These are phyloP conservation scores for Lathyrus tuberosus DNA, from an alignment of 306 rosid species.

Conservation along the genomic window DNA sequence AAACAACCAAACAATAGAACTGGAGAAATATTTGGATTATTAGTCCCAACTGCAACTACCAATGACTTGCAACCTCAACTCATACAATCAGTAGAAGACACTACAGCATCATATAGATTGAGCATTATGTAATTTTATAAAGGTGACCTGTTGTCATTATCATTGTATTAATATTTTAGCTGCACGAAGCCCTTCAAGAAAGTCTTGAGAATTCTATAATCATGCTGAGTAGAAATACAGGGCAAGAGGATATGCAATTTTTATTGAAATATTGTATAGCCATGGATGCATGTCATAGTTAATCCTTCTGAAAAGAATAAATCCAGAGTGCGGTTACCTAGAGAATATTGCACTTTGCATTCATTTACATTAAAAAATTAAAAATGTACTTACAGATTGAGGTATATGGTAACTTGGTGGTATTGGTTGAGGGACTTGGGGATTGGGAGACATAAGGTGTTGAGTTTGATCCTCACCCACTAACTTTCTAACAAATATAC, in stretches of 20 bases:
- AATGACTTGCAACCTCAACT: background rate
- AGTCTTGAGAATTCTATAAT: conserved; percentile 20
- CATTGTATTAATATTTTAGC: background rate
- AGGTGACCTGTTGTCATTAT: conserved; percentile 1
- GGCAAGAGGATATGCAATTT: conserved; percentile 15
- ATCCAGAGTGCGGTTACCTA: conserved; percentile 8
- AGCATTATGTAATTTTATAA: conserved; percentile 3
- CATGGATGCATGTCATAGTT: conserved; percentile 8
- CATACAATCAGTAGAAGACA: conserved; percentile 12
- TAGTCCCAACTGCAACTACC: background rate
- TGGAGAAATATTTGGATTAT: conserved; percentile 21
- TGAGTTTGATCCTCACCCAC: no score
- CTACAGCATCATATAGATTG: background rate
- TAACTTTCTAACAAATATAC: no score
- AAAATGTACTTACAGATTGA: background rate
- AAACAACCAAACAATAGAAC: conserved; percentile 21
- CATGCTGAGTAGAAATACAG: conserved; percentile 4
- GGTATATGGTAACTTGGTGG: no score
- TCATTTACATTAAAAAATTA: conserved; percentile 13
- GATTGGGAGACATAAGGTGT: no score
- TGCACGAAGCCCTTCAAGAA: background rate
- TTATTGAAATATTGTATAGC: conserved; percentile 11
- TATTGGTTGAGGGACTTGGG: no score
- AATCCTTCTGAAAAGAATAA: conserved; percentile 29
- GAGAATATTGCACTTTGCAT: conserved; percentile 17